Conservation (phyloP, 2,329 filamentous ascomycete genomes). For the Monosporascus sp. region DNA sequence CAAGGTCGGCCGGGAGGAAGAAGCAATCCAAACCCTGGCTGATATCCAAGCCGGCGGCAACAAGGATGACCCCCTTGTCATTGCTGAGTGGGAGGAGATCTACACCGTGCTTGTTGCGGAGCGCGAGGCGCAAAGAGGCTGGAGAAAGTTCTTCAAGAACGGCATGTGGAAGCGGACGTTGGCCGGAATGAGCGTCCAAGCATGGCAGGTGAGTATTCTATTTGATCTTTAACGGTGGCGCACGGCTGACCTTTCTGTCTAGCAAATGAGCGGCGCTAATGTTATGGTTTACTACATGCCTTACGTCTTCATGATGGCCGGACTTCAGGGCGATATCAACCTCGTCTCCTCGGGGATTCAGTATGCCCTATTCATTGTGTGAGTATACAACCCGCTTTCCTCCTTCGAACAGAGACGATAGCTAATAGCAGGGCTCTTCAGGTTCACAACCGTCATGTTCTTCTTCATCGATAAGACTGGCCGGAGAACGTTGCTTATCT, state of each 20-base stretch:
- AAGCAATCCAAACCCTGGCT: constrained; percentile 46
- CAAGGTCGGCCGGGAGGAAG: constrained; percentile 55
- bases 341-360: constrained; percentile 51
- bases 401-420: too few species aligned
- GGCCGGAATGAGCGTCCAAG: constrained; percentile 50
- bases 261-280: constrained; percentile 48
- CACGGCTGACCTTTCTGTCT: neutral
- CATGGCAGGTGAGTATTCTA: constrained; percentile 40
- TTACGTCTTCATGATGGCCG: constrained; percentile 57
- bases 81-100: constrained; percentile 54
- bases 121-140: constrained; percentile 28
- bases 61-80: constrained; percentile 45
- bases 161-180: constrained; percentile 56
- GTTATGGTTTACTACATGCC: constrained; percentile 55
- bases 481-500: constrained; percentile 59
- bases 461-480: constrained; percentile 51
- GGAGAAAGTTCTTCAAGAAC: constrained; percentile 33
- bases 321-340: constrained; percentile 45
- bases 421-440: constrained; percentile 1
- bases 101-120: constrained; percentile 33
- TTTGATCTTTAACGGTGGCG: constrained; percentile 2
- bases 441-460: constrained; percentile 42
- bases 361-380: constrained; percentile 46
- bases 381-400: constrained; percentile 8
- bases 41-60: constrained; percentile 53